Percentiles rank a stretch among this genome's conserved stretches.
Evolutionary conservation across 1,284 basidiomycete species (phyloP).

Genomic region (Coniophora puteana): DNA sequence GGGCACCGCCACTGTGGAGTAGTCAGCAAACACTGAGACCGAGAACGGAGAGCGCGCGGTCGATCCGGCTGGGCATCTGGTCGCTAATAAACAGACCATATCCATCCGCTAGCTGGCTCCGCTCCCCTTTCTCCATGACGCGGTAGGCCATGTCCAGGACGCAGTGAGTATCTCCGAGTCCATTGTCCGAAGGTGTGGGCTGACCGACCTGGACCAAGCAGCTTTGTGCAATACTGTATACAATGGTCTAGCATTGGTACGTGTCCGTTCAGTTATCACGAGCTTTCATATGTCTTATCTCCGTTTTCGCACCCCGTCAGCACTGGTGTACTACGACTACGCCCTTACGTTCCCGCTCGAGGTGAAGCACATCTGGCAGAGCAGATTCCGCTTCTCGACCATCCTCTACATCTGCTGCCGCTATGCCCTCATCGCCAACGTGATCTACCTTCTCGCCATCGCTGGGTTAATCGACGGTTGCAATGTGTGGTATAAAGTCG

Average conservation of each 20-base stretch:
- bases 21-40: too few species aligned
- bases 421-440: slow-evolving; percentile 31
- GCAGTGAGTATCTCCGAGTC: too few species aligned
- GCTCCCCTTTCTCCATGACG: too few species aligned
- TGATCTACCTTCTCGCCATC: slow-evolving; percentile 29
- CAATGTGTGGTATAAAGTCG: slow-evolving; percentile 27
- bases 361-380: slow-evolving; percentile 30
- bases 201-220: too few species aligned
- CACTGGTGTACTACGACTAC: slow-evolving; percentile 28
- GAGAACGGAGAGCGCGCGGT: too few species aligned
- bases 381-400: slow-evolving; percentile 26
- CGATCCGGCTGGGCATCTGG: too few species aligned
- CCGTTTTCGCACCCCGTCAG: background rate
- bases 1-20: too few species aligned
- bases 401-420: slow-evolving; percentile 32
- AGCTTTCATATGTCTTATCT: background rate
- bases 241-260: background rate
- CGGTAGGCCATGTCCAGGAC: too few species aligned
- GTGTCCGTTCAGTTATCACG: background rate
- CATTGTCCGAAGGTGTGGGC: too few species aligned
- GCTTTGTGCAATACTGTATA: background rate
- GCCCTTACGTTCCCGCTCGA: slow-evolving; percentile 28
- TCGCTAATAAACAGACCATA: too few species aligned
- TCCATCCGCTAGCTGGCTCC: too few species aligned
- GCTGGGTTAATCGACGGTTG: slow-evolving; percentile 26